Conservation (phyloP, 139 green algal species). For the Chlorella sp. region DNA sequence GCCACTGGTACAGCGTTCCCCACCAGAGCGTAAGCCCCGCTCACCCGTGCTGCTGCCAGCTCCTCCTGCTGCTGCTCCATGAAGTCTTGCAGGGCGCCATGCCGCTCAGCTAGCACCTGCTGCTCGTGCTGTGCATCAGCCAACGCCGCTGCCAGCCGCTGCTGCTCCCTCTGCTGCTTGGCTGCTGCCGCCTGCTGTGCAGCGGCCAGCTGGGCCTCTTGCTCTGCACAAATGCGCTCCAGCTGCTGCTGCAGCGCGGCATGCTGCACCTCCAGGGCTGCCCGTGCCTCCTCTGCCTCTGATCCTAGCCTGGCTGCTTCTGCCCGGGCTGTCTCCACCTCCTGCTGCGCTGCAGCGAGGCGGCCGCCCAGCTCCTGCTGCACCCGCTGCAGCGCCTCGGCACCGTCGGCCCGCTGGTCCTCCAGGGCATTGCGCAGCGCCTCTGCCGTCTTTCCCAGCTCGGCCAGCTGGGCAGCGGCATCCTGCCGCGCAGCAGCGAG, state of each 20-base stretch:
- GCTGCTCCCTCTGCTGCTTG: not conserved
- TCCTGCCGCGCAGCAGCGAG: not conserved
- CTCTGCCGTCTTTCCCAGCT: not conserved
- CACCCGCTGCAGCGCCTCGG: not conserved
- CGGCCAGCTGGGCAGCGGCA: not conserved
- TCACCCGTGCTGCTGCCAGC: not conserved
- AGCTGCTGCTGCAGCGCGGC: constrained; percentile 61
- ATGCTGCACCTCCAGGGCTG: constrained; percentile 30
- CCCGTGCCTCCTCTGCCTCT: constrained; percentile 29
- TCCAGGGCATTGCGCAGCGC: constrained; percentile 29
- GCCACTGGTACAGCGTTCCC: constrained; percentile 42
- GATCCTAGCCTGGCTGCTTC: constrained; percentile 18
- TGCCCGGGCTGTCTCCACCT: not conserved
- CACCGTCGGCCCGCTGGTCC: constrained; percentile 11
- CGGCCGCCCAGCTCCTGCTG: not conserved
- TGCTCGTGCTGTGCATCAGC: not conserved
- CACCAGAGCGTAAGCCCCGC: not conserved
- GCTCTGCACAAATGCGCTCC: constrained; percentile 47
- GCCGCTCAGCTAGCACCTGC: constrained; percentile 34
- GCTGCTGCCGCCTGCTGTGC: constrained; percentile 38
- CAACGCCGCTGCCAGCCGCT: not conserved
- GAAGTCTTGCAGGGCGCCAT: constrained; percentile 37
- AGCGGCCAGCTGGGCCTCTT: constrained; percentile 53
- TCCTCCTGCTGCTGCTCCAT: constrained; percentile 53
- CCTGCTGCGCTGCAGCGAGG: too few relatives aligned